Evolutionary conservation across 768 basidiomycete genomes (phyloP).

Genomic region (Cubamyces lactineus): DNA sequence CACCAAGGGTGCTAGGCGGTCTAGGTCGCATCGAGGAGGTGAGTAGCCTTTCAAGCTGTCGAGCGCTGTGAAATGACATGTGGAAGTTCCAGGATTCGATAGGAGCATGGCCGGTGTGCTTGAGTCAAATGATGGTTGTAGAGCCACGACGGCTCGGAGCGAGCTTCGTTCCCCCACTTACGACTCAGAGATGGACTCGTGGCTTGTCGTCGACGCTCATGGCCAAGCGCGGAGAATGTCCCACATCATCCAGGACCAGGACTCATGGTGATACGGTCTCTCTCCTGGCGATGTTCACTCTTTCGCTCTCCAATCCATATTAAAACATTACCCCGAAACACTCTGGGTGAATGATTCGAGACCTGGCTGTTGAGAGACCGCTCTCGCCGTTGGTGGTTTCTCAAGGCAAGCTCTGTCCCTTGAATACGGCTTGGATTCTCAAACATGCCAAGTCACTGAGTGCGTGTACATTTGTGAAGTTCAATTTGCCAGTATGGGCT

Average conservation of each 20-base stretch:
- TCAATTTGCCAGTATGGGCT: too few relatives aligned
- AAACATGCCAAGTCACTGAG: too few relatives aligned
- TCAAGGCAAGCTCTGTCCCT: too few relatives aligned
- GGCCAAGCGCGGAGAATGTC: conserved; percentile 2
- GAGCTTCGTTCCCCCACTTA: not conserved
- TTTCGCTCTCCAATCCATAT: too few relatives aligned
- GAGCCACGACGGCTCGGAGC: not conserved
- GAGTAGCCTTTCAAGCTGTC: not conserved
- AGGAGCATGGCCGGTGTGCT: not conserved
- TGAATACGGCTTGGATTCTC: too few relatives aligned
- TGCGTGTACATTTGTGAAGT: too few relatives aligned
- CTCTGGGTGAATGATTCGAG: too few relatives aligned
- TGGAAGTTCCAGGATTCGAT: not conserved
- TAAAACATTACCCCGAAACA: too few relatives aligned
- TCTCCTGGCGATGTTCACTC: too few relatives aligned
- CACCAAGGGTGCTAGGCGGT: not conserved
- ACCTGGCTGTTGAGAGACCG: too few relatives aligned
- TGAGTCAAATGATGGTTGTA: not conserved
- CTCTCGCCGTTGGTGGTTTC: too few relatives aligned
- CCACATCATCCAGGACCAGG: not conserved
- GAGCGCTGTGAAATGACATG: not conserved
- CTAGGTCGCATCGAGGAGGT: not conserved
- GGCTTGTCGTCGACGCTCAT: conserved; percentile 1
- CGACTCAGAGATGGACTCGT: conserved; percentile 2
- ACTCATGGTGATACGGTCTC: not conserved